phyloP scores from a whole-genome alignment of 768 basidiomycete genomes.

The Termitomyces sp. region DNA sequence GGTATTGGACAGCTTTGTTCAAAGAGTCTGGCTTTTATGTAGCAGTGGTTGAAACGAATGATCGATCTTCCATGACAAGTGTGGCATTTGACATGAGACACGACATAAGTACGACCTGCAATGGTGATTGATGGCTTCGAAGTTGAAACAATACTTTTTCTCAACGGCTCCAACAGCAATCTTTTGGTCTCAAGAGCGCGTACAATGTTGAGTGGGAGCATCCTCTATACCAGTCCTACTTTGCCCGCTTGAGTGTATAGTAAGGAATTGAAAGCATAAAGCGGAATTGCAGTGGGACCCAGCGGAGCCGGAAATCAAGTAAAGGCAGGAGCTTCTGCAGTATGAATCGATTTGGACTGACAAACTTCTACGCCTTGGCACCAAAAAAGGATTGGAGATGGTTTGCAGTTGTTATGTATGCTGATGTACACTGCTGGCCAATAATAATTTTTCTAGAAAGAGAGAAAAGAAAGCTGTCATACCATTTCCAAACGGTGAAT shows the following conservation, averaged over 20 bases:
- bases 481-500: too few species aligned
- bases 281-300: not conserved
- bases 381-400: not conserved
- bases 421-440: too few species aligned
- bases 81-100: not conserved
- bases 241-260: not conserved
- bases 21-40: not conserved
- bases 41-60: not conserved
- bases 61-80: not conserved
- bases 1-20: not conserved
- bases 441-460: too few species aligned
- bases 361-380: too few species aligned
- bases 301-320: not conserved
- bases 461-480: too few species aligned
- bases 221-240: not conserved
- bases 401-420: not conserved
- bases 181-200: not conserved
- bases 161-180: not conserved
- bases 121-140: not conserved
- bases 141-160: not conserved
- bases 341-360: too few species aligned
- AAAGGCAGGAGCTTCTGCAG: not conserved
- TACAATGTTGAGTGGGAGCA: not conserved
- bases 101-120: not conserved
- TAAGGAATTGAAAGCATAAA: not conserved